Base-by-base conservation (phyloP, 1,284 basidiomycete species). In the Moniliophthora roreri region DNA sequence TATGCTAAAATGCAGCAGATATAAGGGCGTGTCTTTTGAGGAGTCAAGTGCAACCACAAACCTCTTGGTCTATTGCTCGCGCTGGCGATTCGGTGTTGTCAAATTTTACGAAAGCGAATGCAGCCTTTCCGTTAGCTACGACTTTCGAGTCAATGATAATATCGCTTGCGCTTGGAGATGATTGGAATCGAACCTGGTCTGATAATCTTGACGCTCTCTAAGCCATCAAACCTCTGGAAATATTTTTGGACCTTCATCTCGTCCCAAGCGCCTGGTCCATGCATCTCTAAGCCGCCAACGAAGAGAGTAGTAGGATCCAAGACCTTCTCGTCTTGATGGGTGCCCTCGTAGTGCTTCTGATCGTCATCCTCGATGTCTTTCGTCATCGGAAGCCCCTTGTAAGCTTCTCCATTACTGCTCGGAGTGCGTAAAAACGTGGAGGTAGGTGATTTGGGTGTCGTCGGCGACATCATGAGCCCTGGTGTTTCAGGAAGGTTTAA, bases 61-160 rank as follows among this genome's bases (percentile, higher is more conserved):
- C 88, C 76, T 89, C 82, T 65, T 78, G 78, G 32, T 67, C 66
- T 15, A 90, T 77, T 3, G 88, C 88, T 48, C 75, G 79, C 20
- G 74, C 73, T 26, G 87, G 78, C 21, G 81, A 74, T 6, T 85
- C 81, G 3, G 74, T 73, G 53, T 82, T 80, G 52, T 80, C 71
- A 62, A 84, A 91, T 62, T 78, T 86, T 48, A 91, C 78, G 61
- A 91, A 90, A 2, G 89, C 89, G 62, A 89, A 91, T 1, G 82
- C 85, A 16, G 82, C 77, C 58, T 77, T 77, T 54, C 81, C 81
- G 58, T 79, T 80, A 21, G 69, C 86, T 88, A 57, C 48, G 38
- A 46, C 46, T 34, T 7, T 38, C n/a, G n/a, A n/a, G 54, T n/a
- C 28, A 51, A 51, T 56, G 3, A 58, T 10, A 23, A 46, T 4